Conservation (phyloP, 2,329 filamentous ascomycete species). For the Trichoderma citrinoviride region DNA sequence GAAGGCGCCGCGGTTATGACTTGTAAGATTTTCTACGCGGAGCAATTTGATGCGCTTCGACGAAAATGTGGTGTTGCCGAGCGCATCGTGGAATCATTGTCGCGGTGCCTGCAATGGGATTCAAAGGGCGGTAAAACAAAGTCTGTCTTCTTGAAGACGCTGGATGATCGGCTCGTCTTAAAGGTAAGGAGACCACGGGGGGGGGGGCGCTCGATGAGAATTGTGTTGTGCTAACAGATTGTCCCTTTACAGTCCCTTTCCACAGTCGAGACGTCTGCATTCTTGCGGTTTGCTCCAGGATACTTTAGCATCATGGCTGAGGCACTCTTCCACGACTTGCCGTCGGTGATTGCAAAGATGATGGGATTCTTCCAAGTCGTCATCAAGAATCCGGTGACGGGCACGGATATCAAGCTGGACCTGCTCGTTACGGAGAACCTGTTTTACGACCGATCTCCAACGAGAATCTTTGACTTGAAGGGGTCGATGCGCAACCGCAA, state of each 20-base stretch:
- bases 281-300: slow-evolving; percentile 90
- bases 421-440: slow-evolving; percentile 95
- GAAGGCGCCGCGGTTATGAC: slow-evolving; percentile 93
- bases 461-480: slow-evolving; percentile 91
- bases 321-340: slow-evolving; percentile 89
- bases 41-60: slow-evolving; percentile 93
- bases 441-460: slow-evolving; percentile 90
- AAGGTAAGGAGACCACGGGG: slow-evolving; percentile 48
- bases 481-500: slow-evolving; percentile 98
- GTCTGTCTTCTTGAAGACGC: slow-evolving; percentile 92
- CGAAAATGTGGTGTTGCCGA: slow-evolving; percentile 91
- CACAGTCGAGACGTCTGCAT: slow-evolving; percentile 87
- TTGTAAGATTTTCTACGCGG: slow-evolving; percentile 98
- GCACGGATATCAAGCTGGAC: slow-evolving; percentile 91
- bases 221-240: not conserved
- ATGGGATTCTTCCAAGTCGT: slow-evolving; percentile 96
- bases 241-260: slow-evolving; percentile 68
- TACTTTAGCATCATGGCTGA: slow-evolving; percentile 98
- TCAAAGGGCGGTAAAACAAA: slow-evolving; percentile 98
- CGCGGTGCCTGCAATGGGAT: slow-evolving; percentile 95
- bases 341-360: slow-evolving; percentile 98
- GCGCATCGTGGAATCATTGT: slow-evolving; percentile 91
- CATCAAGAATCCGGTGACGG: slow-evolving; percentile 90
- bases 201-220: not conserved
- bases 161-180: slow-evolving; percentile 90